Conservation (phyloP, 2,329 filamentous ascomycete genomes). For the Mycogone perniciosa region DNA sequence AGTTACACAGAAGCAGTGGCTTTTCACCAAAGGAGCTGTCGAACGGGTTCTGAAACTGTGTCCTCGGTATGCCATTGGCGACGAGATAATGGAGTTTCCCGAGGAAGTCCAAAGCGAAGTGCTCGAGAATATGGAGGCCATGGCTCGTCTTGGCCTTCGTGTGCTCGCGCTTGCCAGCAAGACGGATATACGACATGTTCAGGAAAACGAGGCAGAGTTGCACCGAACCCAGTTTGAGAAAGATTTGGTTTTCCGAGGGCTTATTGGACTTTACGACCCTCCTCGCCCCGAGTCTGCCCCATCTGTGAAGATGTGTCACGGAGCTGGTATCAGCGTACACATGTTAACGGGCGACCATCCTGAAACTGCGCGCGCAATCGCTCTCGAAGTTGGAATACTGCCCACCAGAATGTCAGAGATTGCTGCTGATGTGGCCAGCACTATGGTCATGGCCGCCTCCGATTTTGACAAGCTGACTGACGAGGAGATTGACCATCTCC, state of each 20-base stretch:
- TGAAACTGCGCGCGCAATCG: conserved; percentile 58
- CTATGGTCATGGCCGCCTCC: conserved; percentile 60
- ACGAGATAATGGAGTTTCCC: conserved; percentile 41
- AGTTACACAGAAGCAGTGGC: conserved; percentile 34
- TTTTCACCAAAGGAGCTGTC: conserved; percentile 63
- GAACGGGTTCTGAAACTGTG: conserved; percentile 62
- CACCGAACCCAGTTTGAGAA: conserved; percentile 53
- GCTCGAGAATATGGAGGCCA: conserved; percentile 60
- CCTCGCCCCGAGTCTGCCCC: conserved; percentile 60
- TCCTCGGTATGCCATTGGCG: conserved; percentile 40
- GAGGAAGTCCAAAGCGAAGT: conserved; percentile 50
- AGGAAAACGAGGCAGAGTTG: conserved; percentile 34
- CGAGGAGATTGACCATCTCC: conserved; percentile 56
- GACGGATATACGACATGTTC: conserved; percentile 31
- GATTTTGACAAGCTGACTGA: conserved; percentile 62
- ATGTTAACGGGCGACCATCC: conserved; percentile 68
- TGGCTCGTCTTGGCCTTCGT: conserved; percentile 60
- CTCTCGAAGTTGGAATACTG: conserved; percentile 57
- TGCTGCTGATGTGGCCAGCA: conserved; percentile 47
- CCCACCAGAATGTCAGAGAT: conserved; percentile 44
- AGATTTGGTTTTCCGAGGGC: conserved; percentile 58
- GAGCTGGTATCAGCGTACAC: conserved; percentile 58
- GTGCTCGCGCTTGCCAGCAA: conserved; percentile 60
- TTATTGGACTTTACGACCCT: conserved; percentile 68
- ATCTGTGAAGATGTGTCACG: conserved; percentile 51